Evolutionary conservation across 2,329 filamentous ascomycete genomes (phyloP), one percentile per base, ranked within the genome.

Genomic region (Cladophialophora chaetospira): DNA sequence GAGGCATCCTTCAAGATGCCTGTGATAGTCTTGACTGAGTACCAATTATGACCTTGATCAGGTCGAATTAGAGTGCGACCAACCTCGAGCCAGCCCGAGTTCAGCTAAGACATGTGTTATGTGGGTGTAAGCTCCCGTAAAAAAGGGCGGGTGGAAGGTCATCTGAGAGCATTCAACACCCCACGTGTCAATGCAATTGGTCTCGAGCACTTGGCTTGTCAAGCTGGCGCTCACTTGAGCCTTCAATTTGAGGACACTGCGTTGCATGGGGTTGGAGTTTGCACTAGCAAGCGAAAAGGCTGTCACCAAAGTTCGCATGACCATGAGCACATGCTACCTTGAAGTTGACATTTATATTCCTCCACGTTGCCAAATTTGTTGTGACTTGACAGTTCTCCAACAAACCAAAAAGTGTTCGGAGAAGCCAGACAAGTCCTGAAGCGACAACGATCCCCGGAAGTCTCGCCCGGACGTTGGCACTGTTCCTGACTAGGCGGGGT

Each of bases 101-200:
- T 13, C 42, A 46, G 36, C 33, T 17, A 51, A 29, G 35, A 50
- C 38, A 19, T 42, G 38, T n/a, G 38, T 19, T n/a, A 38, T 29
- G 44, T 43, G 55, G 55, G 48, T 49, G 54, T 47, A 35, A 49
- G 54, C 40, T 40, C 51, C 33, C 13, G 31, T 43, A 26, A 26
- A 51, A 33, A 42, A 40, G 46, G 56, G 56, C 28, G 28, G 31
- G n/a, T 19, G n/a, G 23, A 36, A 38, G 15, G 44, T 55, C 40
- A 49, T 60, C 47, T 49, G 44, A 46, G 44, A 28, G 31, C 40
- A 17, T n/a, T n/a, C 28, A 25, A 28, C 40, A 36, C 13, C 43
- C 35, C 58, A 60, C 58, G 58, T 60, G 58, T 51, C 13, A 17
- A 33, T 53, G 53, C 55, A 50, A 60, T 60, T 60, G 58, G 53